Conservation (phyloP, 805 yeast species). For the Debaryomyces hansenii region DNA sequence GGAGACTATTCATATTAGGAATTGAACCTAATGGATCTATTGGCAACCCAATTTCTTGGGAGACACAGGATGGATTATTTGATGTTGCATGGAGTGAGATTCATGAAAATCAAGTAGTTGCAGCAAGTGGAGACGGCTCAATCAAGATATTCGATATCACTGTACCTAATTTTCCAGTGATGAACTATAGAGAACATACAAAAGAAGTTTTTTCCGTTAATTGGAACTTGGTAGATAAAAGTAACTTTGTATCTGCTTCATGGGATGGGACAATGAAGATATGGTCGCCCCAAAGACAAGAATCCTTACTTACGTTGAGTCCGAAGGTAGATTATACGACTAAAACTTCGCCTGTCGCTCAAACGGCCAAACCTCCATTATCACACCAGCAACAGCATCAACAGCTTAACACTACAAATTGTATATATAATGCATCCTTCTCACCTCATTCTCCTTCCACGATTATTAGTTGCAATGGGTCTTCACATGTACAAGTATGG, state of each 20-base stretch:
- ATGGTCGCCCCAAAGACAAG: constrained; percentile 65
- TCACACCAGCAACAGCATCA: constrained; percentile 38
- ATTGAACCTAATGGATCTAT: constrained; percentile 69
- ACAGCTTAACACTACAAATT: constrained; percentile 44
- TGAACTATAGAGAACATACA: constrained; percentile 73
- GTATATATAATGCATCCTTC: constrained; percentile 77
- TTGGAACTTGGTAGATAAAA: constrained; percentile 73
- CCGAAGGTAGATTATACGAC: constrained; percentile 27
- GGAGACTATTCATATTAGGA: constrained; percentile 69
- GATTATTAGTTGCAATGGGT: constrained; percentile 69
- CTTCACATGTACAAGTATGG: constrained; percentile 77
- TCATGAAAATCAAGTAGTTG: constrained; percentile 82
- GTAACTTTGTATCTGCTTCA: constrained; percentile 70
- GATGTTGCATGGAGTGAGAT: constrained; percentile 88
- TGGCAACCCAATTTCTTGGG: constrained; percentile 56
- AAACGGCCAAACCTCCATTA: constrained; percentile 24
- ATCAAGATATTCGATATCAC: constrained; percentile 78
- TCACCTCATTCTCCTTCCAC: constrained; percentile 82
- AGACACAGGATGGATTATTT: constrained; percentile 91
- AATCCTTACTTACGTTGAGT: constrained; percentile 57
- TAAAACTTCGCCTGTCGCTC: constrained; percentile 21
- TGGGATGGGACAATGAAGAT: constrained; percentile 91
- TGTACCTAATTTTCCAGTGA: constrained; percentile 67
- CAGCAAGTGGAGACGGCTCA: constrained; percentile 89
- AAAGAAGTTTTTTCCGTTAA: constrained; percentile 71